Conservation (phyloP, 2,329 filamentous ascomycete genomes). For the Stagonosporopsis rhizophila region DNA sequence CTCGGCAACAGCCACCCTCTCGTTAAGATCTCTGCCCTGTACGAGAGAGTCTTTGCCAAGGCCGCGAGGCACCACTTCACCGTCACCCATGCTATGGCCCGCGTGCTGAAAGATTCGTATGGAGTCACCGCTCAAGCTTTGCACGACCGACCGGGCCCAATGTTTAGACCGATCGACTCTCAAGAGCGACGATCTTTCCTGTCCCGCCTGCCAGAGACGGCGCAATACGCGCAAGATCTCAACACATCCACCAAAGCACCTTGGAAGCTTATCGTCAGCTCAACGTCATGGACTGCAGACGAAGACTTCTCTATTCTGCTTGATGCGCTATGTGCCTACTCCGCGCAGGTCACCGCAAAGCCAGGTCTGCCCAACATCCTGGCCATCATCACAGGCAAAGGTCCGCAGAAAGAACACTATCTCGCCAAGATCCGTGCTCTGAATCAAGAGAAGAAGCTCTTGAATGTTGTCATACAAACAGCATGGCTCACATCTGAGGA, state of each 20-base stretch:
- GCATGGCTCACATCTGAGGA: constrained; percentile 85
- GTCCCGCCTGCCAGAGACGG: constrained; percentile 68
- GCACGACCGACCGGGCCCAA: constrained; percentile 77
- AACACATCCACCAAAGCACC: constrained; percentile 55
- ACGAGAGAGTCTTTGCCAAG: constrained; percentile 76
- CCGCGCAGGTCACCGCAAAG: constrained; percentile 57
- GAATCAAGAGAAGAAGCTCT: constrained; percentile 66
- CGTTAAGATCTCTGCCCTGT: constrained; percentile 77
- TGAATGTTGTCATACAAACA: constrained; percentile 75
- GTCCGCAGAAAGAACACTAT: constrained; percentile 82
- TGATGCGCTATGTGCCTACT: constrained; percentile 79
- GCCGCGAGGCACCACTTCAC: constrained; percentile 78
- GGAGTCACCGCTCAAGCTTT: constrained; percentile 66
- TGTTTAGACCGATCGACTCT: constrained; percentile 75
- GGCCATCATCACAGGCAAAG: constrained; percentile 93
- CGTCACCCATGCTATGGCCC: constrained; percentile 88
- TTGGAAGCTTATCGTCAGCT: constrained; percentile 80
- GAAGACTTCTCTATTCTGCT: constrained; percentile 93
- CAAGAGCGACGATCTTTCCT: constrained; percentile 63
- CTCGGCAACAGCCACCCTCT: constrained; percentile 71
- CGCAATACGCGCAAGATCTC: constrained; percentile 65
- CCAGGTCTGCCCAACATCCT: constrained; percentile 70
- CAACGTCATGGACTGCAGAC: constrained; percentile 96
- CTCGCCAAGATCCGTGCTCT: constrained; percentile 69
- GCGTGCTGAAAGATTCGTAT: constrained; percentile 73